Evolutionary conservation across 1,284 basidiomycete species (phyloP).

Genomic region (Stygiomarasmius scandens): DNA sequence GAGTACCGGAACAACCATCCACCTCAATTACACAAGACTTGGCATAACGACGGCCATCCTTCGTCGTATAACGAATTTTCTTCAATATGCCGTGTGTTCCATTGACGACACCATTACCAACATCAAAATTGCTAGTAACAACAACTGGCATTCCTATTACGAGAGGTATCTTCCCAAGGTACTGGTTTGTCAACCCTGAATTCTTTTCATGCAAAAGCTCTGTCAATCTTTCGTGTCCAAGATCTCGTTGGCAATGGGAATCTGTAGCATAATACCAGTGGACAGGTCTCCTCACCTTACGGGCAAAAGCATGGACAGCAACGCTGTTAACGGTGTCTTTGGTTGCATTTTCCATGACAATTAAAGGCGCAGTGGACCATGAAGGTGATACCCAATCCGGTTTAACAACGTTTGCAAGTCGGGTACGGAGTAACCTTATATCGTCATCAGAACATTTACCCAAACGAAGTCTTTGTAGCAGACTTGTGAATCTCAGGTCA

Average conservation of each 20-base stretch:
- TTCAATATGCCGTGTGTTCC: constrained; percentile 12
- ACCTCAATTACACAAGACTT: constrained; percentile 11
- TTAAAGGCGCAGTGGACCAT: not conserved
- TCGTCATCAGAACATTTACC: constrained; percentile 10
- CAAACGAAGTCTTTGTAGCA: not conserved
- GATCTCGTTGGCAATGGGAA: not conserved
- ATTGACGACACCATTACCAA: constrained; percentile 16
- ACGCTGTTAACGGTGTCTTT: constrained; percentile 14
- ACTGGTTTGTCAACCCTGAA: not conserved
- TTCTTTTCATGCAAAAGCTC: too few species aligned
- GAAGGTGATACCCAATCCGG: constrained; percentile 3
- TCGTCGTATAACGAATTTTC: constrained; percentile 5
- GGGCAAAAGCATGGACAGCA: constrained; percentile 3
- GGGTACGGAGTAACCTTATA: not conserved
- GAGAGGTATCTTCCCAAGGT: constrained; percentile 13
- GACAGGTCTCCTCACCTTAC: not conserved
- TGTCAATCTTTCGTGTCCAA: not conserved
- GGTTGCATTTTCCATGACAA: constrained; percentile 4
- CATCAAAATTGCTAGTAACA: constrained; percentile 16
- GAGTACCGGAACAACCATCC: too few species aligned
- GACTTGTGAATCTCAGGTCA: not conserved
- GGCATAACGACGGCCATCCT: not conserved
- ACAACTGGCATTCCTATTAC: constrained; percentile 20
- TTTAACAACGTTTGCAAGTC: not conserved
- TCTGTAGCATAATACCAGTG: constrained; percentile 17